Evolutionary conservation across 1,284 basidiomycete species (phyloP).

Genomic region (Tilletiopsis washingtonensis): DNA sequence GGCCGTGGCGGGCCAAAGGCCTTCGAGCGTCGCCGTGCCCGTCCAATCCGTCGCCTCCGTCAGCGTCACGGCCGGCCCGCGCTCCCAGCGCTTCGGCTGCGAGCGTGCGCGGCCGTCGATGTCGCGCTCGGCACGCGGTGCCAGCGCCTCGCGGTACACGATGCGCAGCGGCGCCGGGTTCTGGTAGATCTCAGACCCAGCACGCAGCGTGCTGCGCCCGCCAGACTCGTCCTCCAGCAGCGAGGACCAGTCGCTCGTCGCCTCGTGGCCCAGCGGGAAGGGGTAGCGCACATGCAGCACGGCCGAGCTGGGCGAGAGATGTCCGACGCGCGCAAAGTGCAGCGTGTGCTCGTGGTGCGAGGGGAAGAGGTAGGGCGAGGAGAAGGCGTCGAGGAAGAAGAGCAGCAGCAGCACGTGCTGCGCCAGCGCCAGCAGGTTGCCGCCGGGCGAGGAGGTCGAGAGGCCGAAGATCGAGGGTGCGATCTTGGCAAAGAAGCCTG

Average conservation of each 20-base stretch:
- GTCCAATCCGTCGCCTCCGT: constrained; percentile 59
- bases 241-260: background rate
- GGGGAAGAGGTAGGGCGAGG: constrained; percentile 42
- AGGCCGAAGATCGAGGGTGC: constrained; percentile 23
- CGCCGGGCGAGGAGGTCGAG: constrained; percentile 23
- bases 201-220: background rate
- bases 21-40: constrained; percentile 55
- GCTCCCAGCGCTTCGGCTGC: constrained; percentile 25
- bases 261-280: constrained; percentile 4
- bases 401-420: constrained; percentile 33
- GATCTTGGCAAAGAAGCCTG: constrained; percentile 13
- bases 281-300: constrained; percentile 41
- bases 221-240: constrained; percentile 7
- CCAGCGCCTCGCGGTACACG: constrained; percentile 16
- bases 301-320: constrained; percentile 29
- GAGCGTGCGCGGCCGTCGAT: background rate
- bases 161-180: constrained; percentile 29
- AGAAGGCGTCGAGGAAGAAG: constrained; percentile 38
- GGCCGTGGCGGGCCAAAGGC: constrained; percentile 62
- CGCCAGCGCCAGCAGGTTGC: constrained; percentile 25
- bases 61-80: constrained; percentile 35
- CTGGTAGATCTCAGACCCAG: constrained; percentile 6
- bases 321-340: constrained; percentile 37
- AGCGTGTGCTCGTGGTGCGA: constrained; percentile 42
- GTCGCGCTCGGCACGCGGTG: no score